Conservation (phyloP, 2,329 filamentous ascomycete species). For the Aureobasidium vineae region DNA sequence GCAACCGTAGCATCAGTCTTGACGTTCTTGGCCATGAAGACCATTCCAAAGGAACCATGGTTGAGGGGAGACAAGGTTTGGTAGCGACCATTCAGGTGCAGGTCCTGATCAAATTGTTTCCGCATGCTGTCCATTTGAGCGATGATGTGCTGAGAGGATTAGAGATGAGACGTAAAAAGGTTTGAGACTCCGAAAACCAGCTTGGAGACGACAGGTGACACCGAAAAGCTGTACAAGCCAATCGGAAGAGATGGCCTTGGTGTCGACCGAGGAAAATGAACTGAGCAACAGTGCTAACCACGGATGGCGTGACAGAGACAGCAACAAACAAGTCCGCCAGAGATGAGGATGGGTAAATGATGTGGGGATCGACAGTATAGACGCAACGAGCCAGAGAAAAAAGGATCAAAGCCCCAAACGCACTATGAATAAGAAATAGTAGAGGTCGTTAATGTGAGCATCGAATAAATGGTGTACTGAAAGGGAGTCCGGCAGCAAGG, state of each 20-base stretch:
- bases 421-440: conserved; percentile 25
- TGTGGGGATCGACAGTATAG: conserved; percentile 12
- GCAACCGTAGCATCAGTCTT: conserved; percentile 77
- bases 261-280: background rate
- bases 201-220: conserved; percentile 11
- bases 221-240: conserved; percentile 19
- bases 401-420: conserved; percentile 21
- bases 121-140: conserved; percentile 76
- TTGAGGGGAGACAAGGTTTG: conserved; percentile 91
- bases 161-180: conserved; percentile 15
- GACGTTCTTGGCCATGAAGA: conserved; percentile 85
- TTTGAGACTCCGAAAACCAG: conserved; percentile 21
- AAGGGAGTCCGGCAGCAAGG: conserved; percentile 15
- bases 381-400: conserved; percentile 23
- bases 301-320: conserved; percentile 14
- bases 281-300: conserved; percentile 9
- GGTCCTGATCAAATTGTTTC: conserved; percentile 74
- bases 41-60: conserved; percentile 98
- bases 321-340: conserved; percentile 22
- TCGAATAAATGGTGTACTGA: conserved; percentile 18
- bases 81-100: conserved; percentile 84
- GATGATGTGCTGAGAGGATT: conserved; percentile 17
- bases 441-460: conserved; percentile 25
- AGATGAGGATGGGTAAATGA: conserved; percentile 16
- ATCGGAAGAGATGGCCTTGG: conserved; percentile 11